Base-by-base conservation (phyloP, 2,329 filamentous ascomycete species). In the Aspergillus caelatus region DNA sequence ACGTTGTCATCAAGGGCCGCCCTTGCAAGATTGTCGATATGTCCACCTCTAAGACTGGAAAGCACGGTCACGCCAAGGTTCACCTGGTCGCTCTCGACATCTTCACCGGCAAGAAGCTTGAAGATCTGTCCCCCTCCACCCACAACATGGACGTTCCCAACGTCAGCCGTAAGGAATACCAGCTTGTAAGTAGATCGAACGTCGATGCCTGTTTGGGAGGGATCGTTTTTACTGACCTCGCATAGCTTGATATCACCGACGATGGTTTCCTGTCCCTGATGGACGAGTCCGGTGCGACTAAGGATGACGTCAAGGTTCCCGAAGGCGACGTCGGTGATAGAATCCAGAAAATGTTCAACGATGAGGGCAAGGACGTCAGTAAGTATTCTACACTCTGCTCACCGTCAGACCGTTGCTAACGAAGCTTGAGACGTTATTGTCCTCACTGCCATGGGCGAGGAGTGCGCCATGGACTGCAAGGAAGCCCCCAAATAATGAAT, bases 21-120 rank as follows among this genome's bases (percentile, higher is more conserved):
- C 96, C 95, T 77, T 99, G 95, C 94, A 99, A 98, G 92, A 99
- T 99, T 78, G 92, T 98, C 83, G 95, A 99, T 80, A 99, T 99
- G 96, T 97, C 93, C 75, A 99, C 95, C 86, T 99, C 95, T 83
- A 99, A 99, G 94, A 99, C 95, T 74, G 95, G 95, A 85, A 99
- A 99, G 93, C 95, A 99, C 91, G 95, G 95, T 83, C 96, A 99
- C 92, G 95, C 95, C 85, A 99, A 99, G 91, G 95, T 99, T 82
- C 94, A 99, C 86, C 86, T 99, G 77, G 91, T 97, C 78, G 95
- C 93, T 80, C 89, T 96, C 82, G 95, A 99, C 83, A 98, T 99
- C 87, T 99, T 99, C 91, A 99, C 94, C 72, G 88, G 88, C 89
- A 99, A 97, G 92, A 99, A 99, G 90, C 88, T 97, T 73, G 95